Conservation (phyloP, 2,329 filamentous ascomycete species). For the Colletotrichum viniferum region DNA sequence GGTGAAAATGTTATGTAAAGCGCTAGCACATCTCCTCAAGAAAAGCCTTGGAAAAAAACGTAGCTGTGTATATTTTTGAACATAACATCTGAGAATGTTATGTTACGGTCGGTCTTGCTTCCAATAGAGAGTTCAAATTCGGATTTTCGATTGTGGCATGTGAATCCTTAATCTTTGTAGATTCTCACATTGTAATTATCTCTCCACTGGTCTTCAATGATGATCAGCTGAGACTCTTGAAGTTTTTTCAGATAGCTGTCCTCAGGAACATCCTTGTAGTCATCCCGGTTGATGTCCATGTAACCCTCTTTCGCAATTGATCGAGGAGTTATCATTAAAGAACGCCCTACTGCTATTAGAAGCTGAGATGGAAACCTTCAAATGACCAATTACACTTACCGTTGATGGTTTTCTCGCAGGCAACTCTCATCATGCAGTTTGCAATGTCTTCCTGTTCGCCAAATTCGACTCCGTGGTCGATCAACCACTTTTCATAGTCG, state of each 20-base stretch:
- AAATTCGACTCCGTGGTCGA: constrained; percentile 44
- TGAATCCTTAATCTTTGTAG: neutral
- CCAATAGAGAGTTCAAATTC: neutral
- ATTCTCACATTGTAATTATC: neutral
- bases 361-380: neutral
- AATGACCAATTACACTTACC: constrained; percentile 21
- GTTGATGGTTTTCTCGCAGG: constrained; percentile 34
- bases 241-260: constrained; percentile 41
- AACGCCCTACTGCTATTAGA: constrained; percentile 33
- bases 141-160: neutral
- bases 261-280: constrained; percentile 33
- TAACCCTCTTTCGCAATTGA: constrained; percentile 42
- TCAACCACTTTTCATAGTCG: constrained; percentile 44
- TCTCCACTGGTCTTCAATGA: constrained; percentile 45
- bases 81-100: neutral
- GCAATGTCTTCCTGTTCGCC: constrained; percentile 36
- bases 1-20: neutral
- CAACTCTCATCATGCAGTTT: constrained; percentile 36
- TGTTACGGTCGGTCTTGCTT: neutral
- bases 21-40: neutral
- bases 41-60: neutral
- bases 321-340: constrained; percentile 43
- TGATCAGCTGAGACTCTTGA: constrained; percentile 42
- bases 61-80: neutral
- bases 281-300: constrained; percentile 42